Base-by-base conservation (phyloP, 2,329 filamentous ascomycete genomes). In the Pseudopyricularia cyperi region DNA sequence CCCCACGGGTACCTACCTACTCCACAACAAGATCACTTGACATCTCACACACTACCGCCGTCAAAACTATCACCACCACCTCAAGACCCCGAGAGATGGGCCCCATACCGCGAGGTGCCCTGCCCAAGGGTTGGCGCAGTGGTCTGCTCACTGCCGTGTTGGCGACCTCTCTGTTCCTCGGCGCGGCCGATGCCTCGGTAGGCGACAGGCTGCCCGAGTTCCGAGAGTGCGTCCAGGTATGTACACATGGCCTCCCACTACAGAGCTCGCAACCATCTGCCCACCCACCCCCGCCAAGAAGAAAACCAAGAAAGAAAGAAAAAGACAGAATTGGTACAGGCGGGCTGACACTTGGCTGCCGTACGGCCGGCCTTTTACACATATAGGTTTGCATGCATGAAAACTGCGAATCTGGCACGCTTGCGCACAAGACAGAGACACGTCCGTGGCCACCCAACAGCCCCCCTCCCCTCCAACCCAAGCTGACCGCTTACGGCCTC, bases 171-270 rank as follows among this genome's bases (percentile, higher is more conserved):
- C 54, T 71, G 44, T 57, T 72, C 52, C 66, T 79, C 55, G 64
- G 68, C 32, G 61, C 67, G n/a, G 73, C 72, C 15, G 68, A 73
- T 52, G 93, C 89, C 28, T 96, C 90, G 4, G 61, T 82, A 48
- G 93, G 93, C 57, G 93, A 98, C 67, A 77, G 81, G 52, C 73
- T 95, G 54, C 88, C 88, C 17, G 89, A 95, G 62, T 98, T 98
- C 66, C 78, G 76, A 63, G 75, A 89, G 66, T 98, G 93, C 65
- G 80, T 97, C 51, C 70, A 88, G 74, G 91, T 95, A 72, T 57
- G 71, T 67, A 46, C 15, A 22, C 24, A 14, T 30, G 15, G 50
- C 33, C 33, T 42, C 14, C n/a, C 33, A 15, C 12, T 32, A n/a
- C 19, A 19, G 15, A 12, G 15, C 19, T 19, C 9, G 15, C 14